Base-by-base conservation (phyloP, 1,284 basidiomycete species). In the Boletus mariae region DNA sequence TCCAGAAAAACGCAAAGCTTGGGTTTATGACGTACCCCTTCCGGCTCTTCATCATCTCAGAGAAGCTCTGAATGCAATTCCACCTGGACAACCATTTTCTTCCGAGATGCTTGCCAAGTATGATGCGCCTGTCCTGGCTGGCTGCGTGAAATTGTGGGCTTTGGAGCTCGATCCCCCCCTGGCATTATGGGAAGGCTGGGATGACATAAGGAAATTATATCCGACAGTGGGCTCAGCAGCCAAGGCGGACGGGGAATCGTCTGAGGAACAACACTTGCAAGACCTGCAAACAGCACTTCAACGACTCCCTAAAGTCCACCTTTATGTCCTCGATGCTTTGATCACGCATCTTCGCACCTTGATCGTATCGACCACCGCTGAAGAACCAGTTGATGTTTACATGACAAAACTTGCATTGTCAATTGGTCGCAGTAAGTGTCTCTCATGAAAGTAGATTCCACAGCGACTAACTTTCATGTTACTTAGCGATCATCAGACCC, bases 21-120 rank as follows among this genome's bases (percentile, higher is more conserved):
- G 94, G 95, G 91, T 98, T 57, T 96, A 97, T 67, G 86, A 91
- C 61, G 91, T 95, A 2, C 92, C 94, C 1, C 78, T 98, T 23
- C 75, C 82, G 4, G 83, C 85, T 29, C 80, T 88, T 5, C 94
- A 97, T 64, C 85, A 87, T 58, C 81, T 97, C 10, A 85, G 94
- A 55, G 88, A 91, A 66, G 79, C 79, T 2, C 76, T 97, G 55
- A 94, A 96, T 65, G 81, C 80, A 23, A 71, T 92, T 11, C 82
- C 83, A 5, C 74, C 82, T 17, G 83, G 83, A 8, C 77, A 85
- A 47, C 77, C 84, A 23, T 82, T 92, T 56, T 75, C 85, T 2
- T 63, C 73, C 0, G 85, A 88, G 35, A 64, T 93, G 52, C 76
- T 94, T 20, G 74, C 75, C 37, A 84, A 86, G 60, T 92, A 90